These are phyloP conservation scores for Prototheca wickerhamii DNA, from an alignment of 163 green algal genomes.

Conservation along the genomic window DNA sequence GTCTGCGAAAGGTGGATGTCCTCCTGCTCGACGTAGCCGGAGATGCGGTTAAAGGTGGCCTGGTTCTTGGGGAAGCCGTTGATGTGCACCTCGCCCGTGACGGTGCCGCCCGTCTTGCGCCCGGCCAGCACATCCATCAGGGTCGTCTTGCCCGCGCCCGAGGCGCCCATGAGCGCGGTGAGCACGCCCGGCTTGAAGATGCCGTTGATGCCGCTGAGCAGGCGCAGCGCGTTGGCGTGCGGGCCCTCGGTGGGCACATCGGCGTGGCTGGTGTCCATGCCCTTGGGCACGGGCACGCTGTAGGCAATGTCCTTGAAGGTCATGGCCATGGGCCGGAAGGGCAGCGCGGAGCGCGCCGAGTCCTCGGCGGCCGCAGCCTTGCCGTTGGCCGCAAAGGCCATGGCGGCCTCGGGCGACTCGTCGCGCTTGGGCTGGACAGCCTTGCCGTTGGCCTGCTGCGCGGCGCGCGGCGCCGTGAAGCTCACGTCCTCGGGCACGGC, in stretches of 20 bases:
- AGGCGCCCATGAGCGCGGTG: slow-evolving; percentile 63
- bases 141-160: slow-evolving; percentile 69
- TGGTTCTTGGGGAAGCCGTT: slow-evolving; percentile 56
- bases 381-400: background rate
- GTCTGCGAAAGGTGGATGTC: slow-evolving; percentile 42
- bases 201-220: slow-evolving; percentile 60
- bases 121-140: slow-evolving; percentile 68
- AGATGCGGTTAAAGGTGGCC: slow-evolving; percentile 47
- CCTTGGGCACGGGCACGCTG: slow-evolving; percentile 36
- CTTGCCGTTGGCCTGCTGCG: no score
- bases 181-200: slow-evolving; percentile 57
- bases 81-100: slow-evolving; percentile 43
- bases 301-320: slow-evolving; percentile 47
- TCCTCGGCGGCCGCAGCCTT: background rate
- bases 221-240: slow-evolving; percentile 37
- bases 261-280: slow-evolving; percentile 1
- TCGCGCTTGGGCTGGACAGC: background rate
- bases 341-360: slow-evolving; percentile 23
- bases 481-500: background rate
- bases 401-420: background rate
- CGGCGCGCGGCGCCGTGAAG: background rate
- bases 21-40: slow-evolving; percentile 61
- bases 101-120: slow-evolving; percentile 46
- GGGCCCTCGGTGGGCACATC: slow-evolving; percentile 15
- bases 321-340: slow-evolving; percentile 31